These are phyloP conservation scores for Corylus americana DNA, from an alignment of 306 rosid genomes.

Conservation along the genomic window DNA sequence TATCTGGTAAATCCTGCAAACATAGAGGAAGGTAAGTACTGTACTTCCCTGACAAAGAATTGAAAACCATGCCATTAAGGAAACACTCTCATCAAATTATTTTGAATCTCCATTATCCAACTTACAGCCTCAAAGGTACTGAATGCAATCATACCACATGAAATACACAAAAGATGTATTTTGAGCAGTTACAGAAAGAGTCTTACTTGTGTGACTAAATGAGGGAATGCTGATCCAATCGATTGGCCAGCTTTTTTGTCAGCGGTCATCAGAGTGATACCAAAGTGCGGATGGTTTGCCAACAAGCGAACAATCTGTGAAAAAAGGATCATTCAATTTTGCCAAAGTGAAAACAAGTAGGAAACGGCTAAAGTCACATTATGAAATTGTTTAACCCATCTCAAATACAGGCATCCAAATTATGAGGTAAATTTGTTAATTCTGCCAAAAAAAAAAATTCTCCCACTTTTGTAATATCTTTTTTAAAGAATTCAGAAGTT, in stretches of 20 bases:
- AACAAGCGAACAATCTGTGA: constrained; percentile 84
- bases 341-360: background rate
- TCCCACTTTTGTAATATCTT: background rate
- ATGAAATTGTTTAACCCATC: background rate
- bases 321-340: constrained; percentile 22
- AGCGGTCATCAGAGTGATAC: constrained; percentile 75
- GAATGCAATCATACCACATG: background rate
- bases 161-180: background rate
- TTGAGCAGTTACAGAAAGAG: constrained; percentile 18
- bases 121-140: background rate
- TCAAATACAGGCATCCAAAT: background rate
- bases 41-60: constrained; percentile 7
- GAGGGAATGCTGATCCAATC: constrained; percentile 84
- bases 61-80: background rate
- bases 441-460: background rate
- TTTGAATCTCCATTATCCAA: constrained; percentile 19
- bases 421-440: background rate
- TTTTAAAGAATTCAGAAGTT: background rate
- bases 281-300: constrained; percentile 87
- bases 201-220: constrained; percentile 67
- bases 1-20: constrained; percentile 73
- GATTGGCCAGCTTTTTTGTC: constrained; percentile 94
- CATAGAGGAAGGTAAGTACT: constrained; percentile 19
- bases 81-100: constrained; percentile 26
- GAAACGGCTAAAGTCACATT: background rate